Evolutionary conservation across 805 yeast genomes (phyloP).

Genomic region (Cyberlindnera veronae): DNA sequence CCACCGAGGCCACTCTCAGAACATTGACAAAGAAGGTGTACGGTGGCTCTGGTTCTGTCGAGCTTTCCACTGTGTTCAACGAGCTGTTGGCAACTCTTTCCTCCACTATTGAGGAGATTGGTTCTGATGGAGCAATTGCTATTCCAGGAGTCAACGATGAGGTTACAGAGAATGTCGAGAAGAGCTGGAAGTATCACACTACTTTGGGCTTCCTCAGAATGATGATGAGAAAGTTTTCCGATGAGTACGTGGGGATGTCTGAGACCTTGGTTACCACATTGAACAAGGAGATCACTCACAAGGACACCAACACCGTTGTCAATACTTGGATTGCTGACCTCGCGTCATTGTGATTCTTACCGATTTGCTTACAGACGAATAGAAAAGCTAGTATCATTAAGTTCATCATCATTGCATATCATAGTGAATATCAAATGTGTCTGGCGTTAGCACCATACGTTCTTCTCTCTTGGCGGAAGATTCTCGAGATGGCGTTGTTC

Average conservation of each 20-base stretch:
- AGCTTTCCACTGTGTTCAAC: slow-evolving; percentile 30
- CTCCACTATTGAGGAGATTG: slow-evolving; percentile 21
- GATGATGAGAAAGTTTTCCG: slow-evolving; percentile 41
- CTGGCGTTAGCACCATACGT: slow-evolving; percentile 12
- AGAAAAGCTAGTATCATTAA: no score
- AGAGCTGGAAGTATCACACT: slow-evolving; percentile 40
- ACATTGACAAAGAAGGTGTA: slow-evolving; percentile 29
- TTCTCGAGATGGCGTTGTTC: slow-evolving; percentile 25
- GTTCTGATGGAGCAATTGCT: slow-evolving; percentile 21
- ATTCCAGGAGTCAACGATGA: slow-evolving; percentile 26
- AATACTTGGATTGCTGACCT: slow-evolving; percentile 34
- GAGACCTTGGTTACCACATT: slow-evolving; percentile 34
- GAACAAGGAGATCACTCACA: slow-evolving; percentile 30
- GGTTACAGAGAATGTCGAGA: slow-evolving; percentile 33
- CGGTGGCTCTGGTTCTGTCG: slow-evolving; percentile 21
- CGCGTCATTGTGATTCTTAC: slow-evolving; percentile 10
- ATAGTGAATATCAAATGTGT: slow-evolving; percentile 3
- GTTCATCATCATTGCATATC: not conserved
- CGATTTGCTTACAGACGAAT: no score
- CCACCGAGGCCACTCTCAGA: slow-evolving; percentile 41
- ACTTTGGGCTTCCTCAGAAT: slow-evolving; percentile 36
- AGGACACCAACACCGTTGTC: slow-evolving; percentile 29
- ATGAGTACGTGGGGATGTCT: slow-evolving; percentile 34
- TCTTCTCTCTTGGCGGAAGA: slow-evolving; percentile 21
- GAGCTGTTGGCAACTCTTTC: slow-evolving; percentile 24